Evolutionary conservation across 164 flowering plant genomes (phyloP), one percentile per base, ranked within the genome.

Genomic region (Aristolochia contorta): DNA sequence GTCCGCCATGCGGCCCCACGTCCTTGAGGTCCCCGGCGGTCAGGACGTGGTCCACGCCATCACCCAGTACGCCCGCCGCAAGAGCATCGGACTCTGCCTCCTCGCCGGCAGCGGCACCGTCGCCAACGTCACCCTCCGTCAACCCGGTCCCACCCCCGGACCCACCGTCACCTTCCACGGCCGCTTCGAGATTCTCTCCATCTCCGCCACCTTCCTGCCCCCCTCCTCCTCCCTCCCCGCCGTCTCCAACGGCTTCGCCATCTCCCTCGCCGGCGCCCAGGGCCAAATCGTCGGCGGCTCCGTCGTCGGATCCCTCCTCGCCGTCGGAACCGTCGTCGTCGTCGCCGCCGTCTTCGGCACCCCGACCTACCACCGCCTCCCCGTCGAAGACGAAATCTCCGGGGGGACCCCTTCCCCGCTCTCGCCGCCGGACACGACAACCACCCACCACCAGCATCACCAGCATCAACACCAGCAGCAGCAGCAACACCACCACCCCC

Each of bases 221-320:
- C 81, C 67, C 0, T 10, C 80, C 19, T 47, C 62, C 46, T 37
- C 69, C 8, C 37, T 65, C 20, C 45, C 68, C 8, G 57, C 62
- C 15, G 23, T 53, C 1, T n/a, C 45, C 19, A 70, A 65, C 57
- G 69, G 70, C 10, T 76, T 82, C 60, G 52, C 84, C 5, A 71
- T 85, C 16, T 86, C 85, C 1, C 77, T 86, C 1, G 83, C 86
- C 0, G 84, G 87, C 1, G 81, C 91, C 1, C 88, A 82, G 62
- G 91, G 91, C 3, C 88, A 83, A 78, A 76, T 86, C 71, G 72
- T 86, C 21, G 92, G 92, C 0, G 92, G 92, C 19, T 56, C 74
- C 10, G 92, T 86, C 0, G 80, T 76, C 1, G 92, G 88, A 5
- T 18, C 76, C 0, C 63, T 86, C 23, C 37, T 80, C 4, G 80